Conservation (phyloP, 257 asterid genomes). For the Capsicum baccatum region DNA sequence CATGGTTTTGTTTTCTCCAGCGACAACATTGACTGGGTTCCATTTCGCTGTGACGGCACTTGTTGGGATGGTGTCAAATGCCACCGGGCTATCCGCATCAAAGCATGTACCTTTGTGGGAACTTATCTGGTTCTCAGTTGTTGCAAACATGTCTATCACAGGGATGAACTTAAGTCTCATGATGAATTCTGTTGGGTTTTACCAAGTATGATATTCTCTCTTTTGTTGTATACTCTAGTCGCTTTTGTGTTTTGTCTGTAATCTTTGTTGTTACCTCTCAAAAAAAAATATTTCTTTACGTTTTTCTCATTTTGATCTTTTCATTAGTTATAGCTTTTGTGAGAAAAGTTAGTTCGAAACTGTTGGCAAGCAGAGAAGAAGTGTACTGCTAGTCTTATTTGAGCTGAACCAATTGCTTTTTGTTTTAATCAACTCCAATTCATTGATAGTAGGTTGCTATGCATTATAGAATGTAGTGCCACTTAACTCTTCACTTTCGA, state of each 20-base stretch:
- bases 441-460: not conserved
- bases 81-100: conserved; percentile 81
- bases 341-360: not conserved
- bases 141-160: conserved; percentile 90
- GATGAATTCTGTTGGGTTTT: conserved; percentile 98
- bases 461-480: not conserved
- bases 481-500: not conserved
- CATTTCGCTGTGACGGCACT: conserved; percentile 95
- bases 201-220: conserved; percentile 66
- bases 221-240: not conserved
- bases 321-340: not conserved
- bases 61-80: conserved; percentile 93
- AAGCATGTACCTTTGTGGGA: conserved; percentile 97
- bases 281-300: not conserved
- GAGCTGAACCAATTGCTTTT: too few species aligned
- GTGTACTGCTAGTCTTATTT: too few species aligned
- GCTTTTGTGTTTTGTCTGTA: not conserved
- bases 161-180: conserved; percentile 99
- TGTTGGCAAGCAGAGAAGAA: not conserved
- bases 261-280: not conserved
- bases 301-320: conserved; percentile 4
- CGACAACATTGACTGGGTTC: conserved; percentile 94
- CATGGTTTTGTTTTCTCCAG: conserved; percentile 50
- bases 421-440: too few species aligned
- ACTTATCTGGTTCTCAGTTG: conserved; percentile 94